A percentile compares a stretch with the other conserved stretches of the same genome.
Conservation (phyloP, 805 yeast species). For the Starmerella khaoyaiensis region DNA sequence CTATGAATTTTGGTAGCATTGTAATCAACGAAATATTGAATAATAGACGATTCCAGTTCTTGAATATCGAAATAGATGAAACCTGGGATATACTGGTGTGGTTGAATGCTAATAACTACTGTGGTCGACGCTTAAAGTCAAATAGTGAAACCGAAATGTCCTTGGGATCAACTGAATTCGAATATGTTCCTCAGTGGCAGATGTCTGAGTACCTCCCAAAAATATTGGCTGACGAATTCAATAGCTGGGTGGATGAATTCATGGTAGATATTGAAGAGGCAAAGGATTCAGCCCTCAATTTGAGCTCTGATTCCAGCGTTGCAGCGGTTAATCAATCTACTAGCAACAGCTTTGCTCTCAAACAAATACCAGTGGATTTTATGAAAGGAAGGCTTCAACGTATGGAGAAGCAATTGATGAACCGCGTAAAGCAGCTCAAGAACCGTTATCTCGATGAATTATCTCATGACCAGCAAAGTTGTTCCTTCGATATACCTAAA, state of each 20-base stretch:
- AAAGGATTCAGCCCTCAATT: slow-evolving; percentile 11
- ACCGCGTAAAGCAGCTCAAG: slow-evolving; percentile 51
- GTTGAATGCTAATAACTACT: slow-evolving; percentile 86
- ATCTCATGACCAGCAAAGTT: slow-evolving; percentile 47
- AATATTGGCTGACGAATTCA: slow-evolving; percentile 68
- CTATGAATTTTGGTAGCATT: slow-evolving; percentile 83
- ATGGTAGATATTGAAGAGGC: slow-evolving; percentile 52
- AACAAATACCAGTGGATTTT: slow-evolving; percentile 16
- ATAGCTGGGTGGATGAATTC: slow-evolving; percentile 71
- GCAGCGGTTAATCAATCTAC: not conserved
- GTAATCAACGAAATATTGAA: slow-evolving; percentile 63
- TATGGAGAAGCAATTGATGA: slow-evolving; percentile 51
- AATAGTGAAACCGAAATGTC: slow-evolving; percentile 19
- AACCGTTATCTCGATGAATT: slow-evolving; percentile 60
- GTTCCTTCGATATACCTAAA: slow-evolving; percentile 58
- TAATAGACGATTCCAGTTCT: slow-evolving; percentile 66
- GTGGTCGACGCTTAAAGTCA: slow-evolving; percentile 40
- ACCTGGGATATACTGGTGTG: slow-evolving; percentile 91
- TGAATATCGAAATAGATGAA: slow-evolving; percentile 58
- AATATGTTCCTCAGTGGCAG: slow-evolving; percentile 62
- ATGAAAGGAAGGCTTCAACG: slow-evolving; percentile 29
- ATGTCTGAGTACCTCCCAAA: slow-evolving; percentile 59
- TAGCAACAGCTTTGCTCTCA: no score
- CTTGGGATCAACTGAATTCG: no score
- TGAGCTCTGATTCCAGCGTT: not conserved